Percentiles rank a stretch among this genome's conserved stretches.
phyloP scores from a whole-genome alignment of 2,329 filamentous ascomycete species.

The Orbilia ellipsospora region DNA sequence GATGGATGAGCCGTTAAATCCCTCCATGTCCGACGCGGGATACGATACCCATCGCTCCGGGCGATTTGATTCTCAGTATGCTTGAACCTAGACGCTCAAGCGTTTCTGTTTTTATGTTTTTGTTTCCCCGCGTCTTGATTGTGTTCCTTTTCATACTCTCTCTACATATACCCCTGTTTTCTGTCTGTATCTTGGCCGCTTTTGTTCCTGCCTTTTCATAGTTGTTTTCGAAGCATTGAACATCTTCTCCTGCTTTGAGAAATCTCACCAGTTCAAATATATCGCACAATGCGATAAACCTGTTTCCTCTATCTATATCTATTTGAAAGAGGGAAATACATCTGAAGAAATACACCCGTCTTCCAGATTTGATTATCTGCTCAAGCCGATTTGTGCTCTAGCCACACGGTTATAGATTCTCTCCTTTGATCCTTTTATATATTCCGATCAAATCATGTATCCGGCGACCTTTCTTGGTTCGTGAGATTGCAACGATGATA shows the following conservation, averaged over 20 bases:
- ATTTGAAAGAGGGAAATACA: slow-evolving; percentile 16
- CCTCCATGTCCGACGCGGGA: slow-evolving; percentile 46
- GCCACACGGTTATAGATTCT: too few relatives aligned
- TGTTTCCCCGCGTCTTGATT: slow-evolving; percentile 7
- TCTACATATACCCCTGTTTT: slow-evolving; percentile 49
- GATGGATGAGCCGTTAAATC: slow-evolving; percentile 68
- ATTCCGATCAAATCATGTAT: background rate
- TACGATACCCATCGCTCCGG: slow-evolving; percentile 49
- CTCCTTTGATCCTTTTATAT: too few relatives aligned
- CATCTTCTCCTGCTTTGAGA: slow-evolving; percentile 10
- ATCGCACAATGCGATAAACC: background rate
- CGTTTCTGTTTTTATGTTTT: slow-evolving; percentile 11
- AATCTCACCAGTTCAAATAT: slow-evolving; percentile 3
- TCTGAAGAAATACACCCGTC: background rate
- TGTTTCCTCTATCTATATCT: slow-evolving; percentile 34
- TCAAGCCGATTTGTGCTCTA: too few relatives aligned
- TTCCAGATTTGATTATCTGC: background rate
- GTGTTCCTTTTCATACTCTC: slow-evolving; percentile 44
- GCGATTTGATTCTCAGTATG: slow-evolving; percentile 40
- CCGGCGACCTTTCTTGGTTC: too few relatives aligned
- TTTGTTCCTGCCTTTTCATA: background rate
- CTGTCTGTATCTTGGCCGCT: slow-evolving; percentile 60
- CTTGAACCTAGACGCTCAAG: slow-evolving; percentile 15
- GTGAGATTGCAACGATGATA: too few relatives aligned
- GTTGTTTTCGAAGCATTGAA: slow-evolving; percentile 24